Evolutionary conservation across 2,329 filamentous ascomycete genomes (phyloP).

Genomic region (Sporothrix pseudoabietina): DNA sequence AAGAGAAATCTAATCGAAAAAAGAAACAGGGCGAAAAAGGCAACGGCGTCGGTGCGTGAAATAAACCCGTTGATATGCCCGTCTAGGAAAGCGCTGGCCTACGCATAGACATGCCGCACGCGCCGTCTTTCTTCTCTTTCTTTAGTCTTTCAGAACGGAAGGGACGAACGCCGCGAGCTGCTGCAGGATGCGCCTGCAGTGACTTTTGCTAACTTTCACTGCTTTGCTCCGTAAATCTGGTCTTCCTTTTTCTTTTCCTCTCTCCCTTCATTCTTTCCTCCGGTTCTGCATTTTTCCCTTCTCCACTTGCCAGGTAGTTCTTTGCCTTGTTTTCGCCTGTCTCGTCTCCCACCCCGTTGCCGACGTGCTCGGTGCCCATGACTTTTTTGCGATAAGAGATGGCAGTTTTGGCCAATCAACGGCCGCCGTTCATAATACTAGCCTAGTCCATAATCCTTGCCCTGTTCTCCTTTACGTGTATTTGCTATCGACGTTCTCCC

Average conservation of each 20-base stretch:
- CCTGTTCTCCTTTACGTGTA: slow-evolving; percentile 28
- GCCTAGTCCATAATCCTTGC: not conserved
- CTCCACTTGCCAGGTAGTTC: slow-evolving; percentile 3
- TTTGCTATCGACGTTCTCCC: slow-evolving; percentile 27
- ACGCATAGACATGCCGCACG: not conserved
- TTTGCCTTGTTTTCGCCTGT: not conserved
- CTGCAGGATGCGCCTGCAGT: slow-evolving; percentile 1
- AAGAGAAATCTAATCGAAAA: slow-evolving; percentile 8
- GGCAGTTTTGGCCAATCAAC: slow-evolving; percentile 32
- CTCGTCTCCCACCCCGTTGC: not conserved
- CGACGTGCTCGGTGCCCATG: not conserved
- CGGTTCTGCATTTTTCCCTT: not conserved
- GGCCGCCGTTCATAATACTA: slow-evolving; percentile 27
- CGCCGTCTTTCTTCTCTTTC: not conserved
- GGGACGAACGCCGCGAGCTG: not conserved
- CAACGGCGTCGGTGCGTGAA: slow-evolving; percentile 25
- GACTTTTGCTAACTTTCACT: not conserved
- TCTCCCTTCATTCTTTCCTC: not conserved
- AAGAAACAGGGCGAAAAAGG: not conserved
- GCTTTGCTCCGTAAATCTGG: too few species aligned
- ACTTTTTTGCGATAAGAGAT: slow-evolving; percentile 30
- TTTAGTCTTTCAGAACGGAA: not conserved
- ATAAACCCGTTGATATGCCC: slow-evolving; percentile 23
- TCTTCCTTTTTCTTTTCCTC: too few species aligned
- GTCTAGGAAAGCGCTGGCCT: slow-evolving; percentile 19